Percentiles rank a stretch among this genome's conserved stretches.
Conservation (phyloP, 2,329 filamentous ascomycete species). For the Rhytidhysteron rufulum region DNA sequence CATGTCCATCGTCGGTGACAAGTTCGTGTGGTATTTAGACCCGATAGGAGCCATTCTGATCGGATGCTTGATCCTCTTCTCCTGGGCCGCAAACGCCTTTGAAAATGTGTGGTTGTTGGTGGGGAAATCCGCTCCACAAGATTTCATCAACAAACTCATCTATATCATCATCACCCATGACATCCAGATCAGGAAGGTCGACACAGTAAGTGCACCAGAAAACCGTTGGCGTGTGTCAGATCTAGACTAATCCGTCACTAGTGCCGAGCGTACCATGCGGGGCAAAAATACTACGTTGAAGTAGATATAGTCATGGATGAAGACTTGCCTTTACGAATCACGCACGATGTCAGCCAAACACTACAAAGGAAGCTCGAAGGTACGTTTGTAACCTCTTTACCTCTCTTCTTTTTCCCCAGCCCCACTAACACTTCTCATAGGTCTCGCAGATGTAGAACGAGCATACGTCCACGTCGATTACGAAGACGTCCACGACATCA, state of each 20-base stretch:
- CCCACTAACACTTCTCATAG: conserved; percentile 13
- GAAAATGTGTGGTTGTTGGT: conserved; percentile 61
- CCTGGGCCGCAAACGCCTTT: conserved; percentile 58
- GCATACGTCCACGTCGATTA: conserved; percentile 52
- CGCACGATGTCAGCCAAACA: conserved; percentile 58
- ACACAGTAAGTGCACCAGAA: conserved; percentile 44
- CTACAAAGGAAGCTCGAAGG: conserved; percentile 61
- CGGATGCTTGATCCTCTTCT: conserved; percentile 58
- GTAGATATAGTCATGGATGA: conserved; percentile 61
- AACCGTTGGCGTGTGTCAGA: too few relatives aligned
- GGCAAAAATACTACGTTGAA: conserved; percentile 60
- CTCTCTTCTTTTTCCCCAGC: conserved; percentile 7
- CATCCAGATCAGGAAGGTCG: conserved; percentile 53
- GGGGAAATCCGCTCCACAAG: conserved; percentile 57
- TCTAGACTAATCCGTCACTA: conserved; percentile 17
- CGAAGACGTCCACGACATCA: conserved; percentile 35
- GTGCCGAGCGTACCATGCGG: conserved; percentile 59
- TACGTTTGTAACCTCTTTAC: conserved; percentile 9
- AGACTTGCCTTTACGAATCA: conserved; percentile 51
- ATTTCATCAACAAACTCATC: conserved; percentile 54
- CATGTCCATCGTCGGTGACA: conserved; percentile 54
- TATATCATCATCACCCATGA: conserved; percentile 56
- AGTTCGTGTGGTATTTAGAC: conserved; percentile 57
- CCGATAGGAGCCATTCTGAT: conserved; percentile 59
- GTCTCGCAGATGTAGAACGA: conserved; percentile 38